Evolutionary conservation across 2,329 filamentous ascomycete genomes (phyloP), one percentile per base, ranked within the genome.

Genomic region (Botryotinia calthae): DNA sequence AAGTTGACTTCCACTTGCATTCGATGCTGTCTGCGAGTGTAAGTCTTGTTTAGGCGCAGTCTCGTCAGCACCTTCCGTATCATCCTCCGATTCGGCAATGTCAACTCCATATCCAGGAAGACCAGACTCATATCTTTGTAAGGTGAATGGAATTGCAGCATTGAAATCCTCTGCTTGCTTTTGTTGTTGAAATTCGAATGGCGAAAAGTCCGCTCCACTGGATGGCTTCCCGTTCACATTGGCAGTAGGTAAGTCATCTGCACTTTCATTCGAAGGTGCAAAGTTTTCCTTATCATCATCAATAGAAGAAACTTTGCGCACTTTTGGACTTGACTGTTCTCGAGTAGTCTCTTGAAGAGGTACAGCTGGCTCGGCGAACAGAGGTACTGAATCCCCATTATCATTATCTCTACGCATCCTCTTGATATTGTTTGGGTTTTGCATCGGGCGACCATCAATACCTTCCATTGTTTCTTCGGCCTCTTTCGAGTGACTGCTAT

Each of bases 331-430:
- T 12, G 78, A 80, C 71, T 81, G 79, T 59, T 79, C 79, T 46
- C 77, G 73, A n/a, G 73, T 74, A 2, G 76, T 80, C 66, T 82
- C 80, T 0, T 80, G 78, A 7, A 82, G 79, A 22, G 81, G 79
- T 76, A 78, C 80, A 40, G 83, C 84, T 22, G 85, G 86, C 69
- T 88, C 85, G 14, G 93, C 93, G 81, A 97, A 97, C 69, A 89
- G 85, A 34, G 92, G 91, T 37, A 95, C 89, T 67, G 91, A 88
- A 77, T 97, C 90, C 28, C 88, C 91, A 78, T 92, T 90, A 70
- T 87, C 88, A 28, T 86, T 87, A 63, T 83, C 86, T 73, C 88
- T 89, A 76, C 90, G 89, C 75, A 89, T 89, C 80, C 94, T 90
- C 85, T 97, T 98, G 79, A 90, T 85, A 58, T 93, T 89, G 34